Percentiles rank a stretch among this genome's conserved stretches.
Conservation (phyloP, 768 basidiomycete genomes). For the Clavaria fumosa region DNA sequence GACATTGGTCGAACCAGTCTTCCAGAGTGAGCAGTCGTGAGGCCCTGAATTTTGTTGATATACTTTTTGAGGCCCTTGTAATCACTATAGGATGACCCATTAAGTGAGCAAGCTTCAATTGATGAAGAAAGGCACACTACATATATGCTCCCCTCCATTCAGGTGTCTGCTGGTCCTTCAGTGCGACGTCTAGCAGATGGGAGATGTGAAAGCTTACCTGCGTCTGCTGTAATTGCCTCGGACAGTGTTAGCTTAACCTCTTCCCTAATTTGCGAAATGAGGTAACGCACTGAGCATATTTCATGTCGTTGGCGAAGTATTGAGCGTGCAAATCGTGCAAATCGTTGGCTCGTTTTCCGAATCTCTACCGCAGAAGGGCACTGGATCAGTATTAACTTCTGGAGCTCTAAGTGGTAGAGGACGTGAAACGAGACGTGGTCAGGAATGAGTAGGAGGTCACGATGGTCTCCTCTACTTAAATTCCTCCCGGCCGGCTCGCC, state of each 20-base stretch:
- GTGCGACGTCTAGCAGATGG: background rate
- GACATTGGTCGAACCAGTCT: no score
- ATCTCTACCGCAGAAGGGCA: no score
- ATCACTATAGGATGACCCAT: constrained; percentile 30
- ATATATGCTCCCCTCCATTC: constrained; percentile 67
- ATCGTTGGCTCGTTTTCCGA: no score
- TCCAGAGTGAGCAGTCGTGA: background rate
- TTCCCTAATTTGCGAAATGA: background rate
- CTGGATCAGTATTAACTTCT: no score
- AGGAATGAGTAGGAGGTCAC: no score
- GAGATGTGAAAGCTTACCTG: constrained; percentile 26
- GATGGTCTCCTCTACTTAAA: no score
- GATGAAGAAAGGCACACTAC: constrained; percentile 19
- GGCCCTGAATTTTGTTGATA: constrained; percentile 19
- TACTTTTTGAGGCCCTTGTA: constrained; percentile 58
- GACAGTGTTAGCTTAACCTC: constrained; percentile 1
- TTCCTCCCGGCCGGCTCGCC: no score
- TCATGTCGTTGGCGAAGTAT: constrained; percentile 24
- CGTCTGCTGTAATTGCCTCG: constrained; percentile 54
- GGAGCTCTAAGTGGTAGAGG: no score
- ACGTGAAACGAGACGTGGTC: no score
- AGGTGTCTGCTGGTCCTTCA: constrained; percentile 32
- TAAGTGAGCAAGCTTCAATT: constrained; percentile 1
- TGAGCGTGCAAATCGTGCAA: no score
- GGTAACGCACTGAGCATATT: constrained; percentile 37